A percentile compares a stretch with the other conserved stretches of the same genome.
Evolutionary conservation across 1,139 yeast species (phyloP).

Genomic region (Groenewaldozyma auringiensis): DNA sequence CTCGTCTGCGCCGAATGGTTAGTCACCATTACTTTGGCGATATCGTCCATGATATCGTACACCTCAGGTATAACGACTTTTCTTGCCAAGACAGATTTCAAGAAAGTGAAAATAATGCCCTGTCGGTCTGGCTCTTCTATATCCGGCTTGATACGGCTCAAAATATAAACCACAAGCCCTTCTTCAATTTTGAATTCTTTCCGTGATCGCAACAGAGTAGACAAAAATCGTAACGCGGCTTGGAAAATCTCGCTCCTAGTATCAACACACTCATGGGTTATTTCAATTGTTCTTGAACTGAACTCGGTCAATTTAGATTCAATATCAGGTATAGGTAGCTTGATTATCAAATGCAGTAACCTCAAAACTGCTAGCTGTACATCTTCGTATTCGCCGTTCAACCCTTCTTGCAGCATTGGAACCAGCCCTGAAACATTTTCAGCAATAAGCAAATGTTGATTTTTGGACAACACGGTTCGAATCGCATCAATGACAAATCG

Average conservation of each 20-base stretch:
- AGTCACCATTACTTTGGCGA: constrained; percentile 81
- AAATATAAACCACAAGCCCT: constrained; percentile 63
- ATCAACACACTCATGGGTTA: constrained; percentile 68
- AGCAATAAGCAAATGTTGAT: constrained; percentile 47
- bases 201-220: constrained; percentile 65
- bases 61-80: constrained; percentile 79
- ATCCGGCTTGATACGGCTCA: constrained; percentile 78
- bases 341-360: constrained; percentile 52
- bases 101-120: constrained; percentile 77
- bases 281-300: constrained; percentile 46
- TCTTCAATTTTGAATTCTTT: constrained; percentile 60
- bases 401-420: constrained; percentile 57
- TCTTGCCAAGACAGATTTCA: constrained; percentile 65
- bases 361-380: constrained; percentile 63
- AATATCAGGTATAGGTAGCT: constrained; percentile 55
- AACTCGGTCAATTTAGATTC: constrained; percentile 34
- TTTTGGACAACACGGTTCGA: constrained; percentile 60
- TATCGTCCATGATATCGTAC: constrained; percentile 79
- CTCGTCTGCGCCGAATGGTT: constrained; percentile 79
- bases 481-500: constrained; percentile 73
- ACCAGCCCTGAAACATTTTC: constrained; percentile 64
- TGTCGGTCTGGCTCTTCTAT: constrained; percentile 86
- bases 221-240: constrained; percentile 63
- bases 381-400: constrained; percentile 63
- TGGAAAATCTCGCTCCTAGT: constrained; percentile 82